phyloP scores from a whole-genome alignment of 139 green algal species.

The Coelastrella sp. region DNA sequence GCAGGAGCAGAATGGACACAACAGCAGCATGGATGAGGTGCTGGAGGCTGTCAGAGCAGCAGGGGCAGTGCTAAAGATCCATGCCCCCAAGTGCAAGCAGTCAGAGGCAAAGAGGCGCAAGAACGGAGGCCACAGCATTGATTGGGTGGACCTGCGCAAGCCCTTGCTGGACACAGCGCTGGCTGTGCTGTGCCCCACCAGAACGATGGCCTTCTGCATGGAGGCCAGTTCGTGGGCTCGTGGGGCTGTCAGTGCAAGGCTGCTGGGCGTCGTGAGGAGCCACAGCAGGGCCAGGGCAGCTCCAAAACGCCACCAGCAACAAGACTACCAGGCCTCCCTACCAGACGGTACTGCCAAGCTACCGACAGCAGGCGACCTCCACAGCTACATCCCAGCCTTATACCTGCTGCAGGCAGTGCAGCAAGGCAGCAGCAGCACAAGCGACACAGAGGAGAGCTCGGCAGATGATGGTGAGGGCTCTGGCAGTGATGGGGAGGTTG shows the following conservation, averaged over 20 bases:
- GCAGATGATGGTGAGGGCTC: neutral
- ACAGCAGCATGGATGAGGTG: neutral
- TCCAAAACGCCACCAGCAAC: neutral
- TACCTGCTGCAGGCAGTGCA: neutral
- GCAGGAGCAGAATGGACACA: too few species aligned
- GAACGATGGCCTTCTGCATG: neutral
- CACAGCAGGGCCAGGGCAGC: neutral
- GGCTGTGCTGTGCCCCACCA: neutral
- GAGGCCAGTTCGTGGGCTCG: neutral
- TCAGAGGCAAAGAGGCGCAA: neutral
- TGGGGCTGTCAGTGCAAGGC: neutral
- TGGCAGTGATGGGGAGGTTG: neutral
- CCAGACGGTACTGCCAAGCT: neutral
- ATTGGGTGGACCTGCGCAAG: constrained; percentile 2
- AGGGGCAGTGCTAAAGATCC: too few species aligned
- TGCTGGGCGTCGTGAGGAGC: neutral
- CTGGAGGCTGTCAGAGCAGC: neutral
- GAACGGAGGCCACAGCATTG: neutral
- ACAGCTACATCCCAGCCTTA: neutral
- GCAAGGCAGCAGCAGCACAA: neutral
- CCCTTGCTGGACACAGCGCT: neutral
- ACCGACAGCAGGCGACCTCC: neutral
- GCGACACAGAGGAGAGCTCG: neutral
- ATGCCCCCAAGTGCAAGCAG: neutral
- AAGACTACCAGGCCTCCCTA: neutral